These are phyloP conservation scores for Goffeauzyma gilvescens DNA, from an alignment of 768 basidiomycete genomes.

Conservation along the genomic window DNA sequence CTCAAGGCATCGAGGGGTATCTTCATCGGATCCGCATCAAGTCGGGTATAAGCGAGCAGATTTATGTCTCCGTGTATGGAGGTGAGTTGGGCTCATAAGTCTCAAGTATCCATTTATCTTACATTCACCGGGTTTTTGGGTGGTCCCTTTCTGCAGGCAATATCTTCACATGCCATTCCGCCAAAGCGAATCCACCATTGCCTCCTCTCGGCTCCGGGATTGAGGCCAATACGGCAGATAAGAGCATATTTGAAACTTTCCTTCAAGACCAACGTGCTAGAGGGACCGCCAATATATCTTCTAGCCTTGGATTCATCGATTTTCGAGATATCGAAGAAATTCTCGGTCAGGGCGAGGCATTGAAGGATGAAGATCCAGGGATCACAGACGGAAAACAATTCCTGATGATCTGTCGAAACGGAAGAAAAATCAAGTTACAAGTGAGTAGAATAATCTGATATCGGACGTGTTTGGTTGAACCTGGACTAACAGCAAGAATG, in stretches of 20 bases:
- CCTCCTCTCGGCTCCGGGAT: conserved; percentile 11
- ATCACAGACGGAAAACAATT: neutral
- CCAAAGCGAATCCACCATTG: conserved; percentile 20
- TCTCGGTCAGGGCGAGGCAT: conserved; percentile 28
- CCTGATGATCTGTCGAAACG: conserved; percentile 41
- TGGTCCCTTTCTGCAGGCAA: conserved; percentile 12
- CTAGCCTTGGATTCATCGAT: conserved; percentile 44
- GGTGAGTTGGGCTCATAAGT: too few species aligned
- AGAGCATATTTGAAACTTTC: conserved; percentile 18
- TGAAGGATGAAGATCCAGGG: neutral
- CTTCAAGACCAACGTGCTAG: conserved; percentile 21
- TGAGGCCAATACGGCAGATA: conserved; percentile 15
- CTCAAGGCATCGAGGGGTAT: conserved; percentile 71
- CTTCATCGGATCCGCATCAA: conserved; percentile 36
- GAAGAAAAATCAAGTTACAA: conserved; percentile 55
- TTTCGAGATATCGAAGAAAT: conserved; percentile 50
- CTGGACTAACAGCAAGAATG: neutral
- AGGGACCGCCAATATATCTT: conserved; percentile 26
- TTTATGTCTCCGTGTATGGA: conserved; percentile 21
- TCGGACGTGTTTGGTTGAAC: neutral
- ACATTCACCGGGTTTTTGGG: neutral
- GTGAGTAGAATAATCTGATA: conserved; percentile 34
- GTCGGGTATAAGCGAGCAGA: conserved; percentile 9
- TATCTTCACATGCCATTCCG: conserved; percentile 16
- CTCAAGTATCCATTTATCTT: neutral